Evolutionary conservation across 768 basidiomycete genomes (phyloP).

Genomic region (Tremella mesenterica): DNA sequence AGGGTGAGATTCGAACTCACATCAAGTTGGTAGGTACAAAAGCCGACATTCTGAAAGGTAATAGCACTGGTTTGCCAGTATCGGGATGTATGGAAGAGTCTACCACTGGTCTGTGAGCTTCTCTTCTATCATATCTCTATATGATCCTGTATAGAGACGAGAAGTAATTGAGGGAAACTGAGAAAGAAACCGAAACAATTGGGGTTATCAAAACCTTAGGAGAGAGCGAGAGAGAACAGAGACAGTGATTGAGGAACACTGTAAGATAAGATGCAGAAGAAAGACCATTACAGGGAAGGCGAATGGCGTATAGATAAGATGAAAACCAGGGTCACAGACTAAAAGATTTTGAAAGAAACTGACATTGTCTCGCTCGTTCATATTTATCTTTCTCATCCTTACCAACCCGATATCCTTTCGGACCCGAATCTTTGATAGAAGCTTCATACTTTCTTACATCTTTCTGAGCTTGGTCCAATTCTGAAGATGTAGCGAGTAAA

Average conservation of each 20-base stretch:
- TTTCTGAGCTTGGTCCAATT: constrained; percentile 34
- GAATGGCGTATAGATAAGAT: too few relatives aligned
- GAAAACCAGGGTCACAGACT: too few relatives aligned
- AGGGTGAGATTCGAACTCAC: constrained; percentile 12
- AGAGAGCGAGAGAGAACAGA: too few relatives aligned
- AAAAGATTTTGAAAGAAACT: constrained; percentile 1
- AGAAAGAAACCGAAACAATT: too few relatives aligned
- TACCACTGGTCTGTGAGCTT: constrained; percentile 28
- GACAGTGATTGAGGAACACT: too few relatives aligned
- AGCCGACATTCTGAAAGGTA: constrained; percentile 47
- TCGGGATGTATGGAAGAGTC: constrained; percentile 44
- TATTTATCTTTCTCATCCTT: constrained; percentile 25
- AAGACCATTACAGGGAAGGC: too few relatives aligned
- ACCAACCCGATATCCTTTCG: constrained; percentile 31
- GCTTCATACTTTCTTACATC: constrained; percentile 33
- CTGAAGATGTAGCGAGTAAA: constrained; percentile 29
- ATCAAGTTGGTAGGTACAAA: constrained; percentile 48
- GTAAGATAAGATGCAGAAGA: background rate
- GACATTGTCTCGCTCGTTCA: constrained; percentile 36
- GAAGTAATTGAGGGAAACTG: too few relatives aligned
- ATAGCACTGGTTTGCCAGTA: constrained; percentile 45
- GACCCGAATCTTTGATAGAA: constrained; percentile 36
- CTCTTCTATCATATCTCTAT: background rate
- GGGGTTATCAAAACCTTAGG: too few relatives aligned
- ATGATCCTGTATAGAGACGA: background rate